Percentiles rank a stretch among this genome's conserved stretches.
phyloP scores from a whole-genome alignment of 1,284 basidiomycete species.

The Leccinum cinnamomeum region DNA sequence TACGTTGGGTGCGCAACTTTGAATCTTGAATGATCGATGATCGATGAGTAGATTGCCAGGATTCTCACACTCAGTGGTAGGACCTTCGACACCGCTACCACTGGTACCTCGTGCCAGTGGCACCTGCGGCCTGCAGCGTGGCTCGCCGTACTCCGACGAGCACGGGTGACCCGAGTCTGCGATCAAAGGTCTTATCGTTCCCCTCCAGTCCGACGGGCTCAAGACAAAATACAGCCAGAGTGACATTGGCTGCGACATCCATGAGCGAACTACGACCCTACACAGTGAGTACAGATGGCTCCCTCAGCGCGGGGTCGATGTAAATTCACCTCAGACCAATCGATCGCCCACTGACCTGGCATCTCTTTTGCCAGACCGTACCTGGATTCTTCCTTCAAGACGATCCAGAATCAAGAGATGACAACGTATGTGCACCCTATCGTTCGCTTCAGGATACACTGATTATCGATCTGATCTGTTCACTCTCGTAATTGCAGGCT shows the following conservation, averaged over 20 bases:
- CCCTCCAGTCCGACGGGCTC: not conserved
- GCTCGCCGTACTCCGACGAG: not conserved
- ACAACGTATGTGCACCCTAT: constrained; percentile 11
- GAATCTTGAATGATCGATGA: too few relatives aligned
- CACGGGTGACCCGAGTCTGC: not conserved
- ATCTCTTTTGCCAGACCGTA: constrained; percentile 11
- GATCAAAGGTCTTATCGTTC: not conserved
- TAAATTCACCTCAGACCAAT: not conserved
- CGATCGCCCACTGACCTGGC: not conserved
- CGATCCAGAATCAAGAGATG: constrained; percentile 21
- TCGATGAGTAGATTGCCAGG: too few relatives aligned
- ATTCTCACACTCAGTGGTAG: too few relatives aligned
- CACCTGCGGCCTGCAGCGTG: not conserved
- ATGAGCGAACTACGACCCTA: not conserved
- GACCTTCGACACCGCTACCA: not conserved
- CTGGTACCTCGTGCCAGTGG: not conserved
- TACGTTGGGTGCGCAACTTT: too few relatives aligned
- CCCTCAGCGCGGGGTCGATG: not conserved
- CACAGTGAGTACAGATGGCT: not conserved
- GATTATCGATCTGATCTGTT: constrained; percentile 2
- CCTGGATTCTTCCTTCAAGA: constrained; percentile 26
- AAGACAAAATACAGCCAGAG: not conserved
- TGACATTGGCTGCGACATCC: not conserved
- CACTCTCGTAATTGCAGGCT: constrained; percentile 10
- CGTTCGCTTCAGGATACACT: not conserved